Evolutionary conservation across 148 eudicot genomes (phyloP), one percentile per base, ranked within the genome.

Genomic region (Drosera capensis): DNA sequence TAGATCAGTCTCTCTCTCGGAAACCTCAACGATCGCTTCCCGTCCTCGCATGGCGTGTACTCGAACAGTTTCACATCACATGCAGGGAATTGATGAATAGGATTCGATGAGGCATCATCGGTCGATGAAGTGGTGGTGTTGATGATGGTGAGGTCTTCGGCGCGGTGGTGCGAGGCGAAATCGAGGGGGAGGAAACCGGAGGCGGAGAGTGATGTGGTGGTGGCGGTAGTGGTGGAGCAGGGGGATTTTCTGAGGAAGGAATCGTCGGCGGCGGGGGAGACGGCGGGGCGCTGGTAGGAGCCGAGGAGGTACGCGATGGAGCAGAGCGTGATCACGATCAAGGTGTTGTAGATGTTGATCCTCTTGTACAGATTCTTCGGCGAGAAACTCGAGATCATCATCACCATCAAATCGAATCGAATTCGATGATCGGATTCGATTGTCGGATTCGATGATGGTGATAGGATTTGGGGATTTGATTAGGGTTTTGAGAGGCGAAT

Each of bases 31-130:
- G 96, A 82, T 12, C 96, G 61, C 0, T 55, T 23, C 18, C 49
- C 68, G 63, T 87, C 83, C 43, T 82, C 74, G 49, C 96, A 87
- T 0, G 96, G 96, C 0, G 94, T 79, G 72, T 82, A 72, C 38
- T 87, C 96, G 17, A 70, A 45, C 35, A 68, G 48, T 9, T 37
- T 52, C 0, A 57, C 36, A 57, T 48, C 41, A 51, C 96, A 87
- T 1, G 82, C 57, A 0, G 90, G 82, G 55, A 67, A 59, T 51
- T 64, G 78, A 0, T 45, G 0, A 0, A 6, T 82, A 66, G 69
- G 72, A 58, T 69, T 62, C 28, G 26, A 34, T 11, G 54, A 7
- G 38, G n/a, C n/a, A n/a, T n/a, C n/a, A n/a, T n/a, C n/a, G 3
- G 69, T 12, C 15, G 46, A 19, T 15, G 24, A 15, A 0, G 19